phyloP scores from a whole-genome alignment of 2,329 filamentous ascomycete species.

The Dactylonectria macrodidyma region DNA sequence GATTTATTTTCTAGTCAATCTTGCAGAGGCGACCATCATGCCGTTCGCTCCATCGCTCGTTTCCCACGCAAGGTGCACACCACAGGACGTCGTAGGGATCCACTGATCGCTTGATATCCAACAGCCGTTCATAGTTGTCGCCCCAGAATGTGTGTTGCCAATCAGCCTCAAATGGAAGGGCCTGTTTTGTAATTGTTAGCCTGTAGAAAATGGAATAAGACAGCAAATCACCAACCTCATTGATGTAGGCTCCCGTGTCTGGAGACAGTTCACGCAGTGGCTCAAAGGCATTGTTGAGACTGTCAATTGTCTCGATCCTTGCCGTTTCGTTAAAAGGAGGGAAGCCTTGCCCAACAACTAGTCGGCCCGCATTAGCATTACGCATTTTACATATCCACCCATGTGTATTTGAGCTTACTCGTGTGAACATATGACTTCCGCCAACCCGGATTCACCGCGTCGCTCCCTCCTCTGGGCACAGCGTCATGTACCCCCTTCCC shows the following conservation, averaged over 20 bases:
- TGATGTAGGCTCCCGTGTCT: constrained; percentile 60
- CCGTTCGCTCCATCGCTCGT: constrained; percentile 55
- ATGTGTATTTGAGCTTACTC: constrained; percentile 54
- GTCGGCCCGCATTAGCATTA: rapidly evolving
- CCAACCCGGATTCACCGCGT: constrained; percentile 67
- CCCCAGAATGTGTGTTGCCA: constrained; percentile 61
- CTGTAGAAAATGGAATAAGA: rapidly evolving
- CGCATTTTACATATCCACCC: not conserved
- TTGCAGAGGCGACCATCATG: constrained; percentile 47
- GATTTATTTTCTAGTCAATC: constrained; percentile 1
- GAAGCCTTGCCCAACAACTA: constrained; percentile 50
- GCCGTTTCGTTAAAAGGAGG: constrained; percentile 53
- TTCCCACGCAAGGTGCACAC: constrained; percentile 64
- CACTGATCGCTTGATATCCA: constrained; percentile 60
- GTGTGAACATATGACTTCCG: constrained; percentile 60
- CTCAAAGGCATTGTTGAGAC: constrained; percentile 49
- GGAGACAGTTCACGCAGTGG: constrained; percentile 58
- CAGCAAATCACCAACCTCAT: constrained; percentile 56
- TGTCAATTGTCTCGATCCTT: constrained; percentile 42
- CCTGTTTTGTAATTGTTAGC: constrained; percentile 41
- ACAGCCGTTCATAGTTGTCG: constrained; percentile 60
- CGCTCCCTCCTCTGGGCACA: constrained; percentile 60
- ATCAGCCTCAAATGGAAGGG: constrained; percentile 53
- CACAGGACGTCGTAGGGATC: constrained; percentile 65
- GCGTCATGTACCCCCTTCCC: constrained; percentile 62